Base-by-base conservation (phyloP, 2,329 filamentous ascomycete genomes). In the Ceratocystis huliohia region DNA sequence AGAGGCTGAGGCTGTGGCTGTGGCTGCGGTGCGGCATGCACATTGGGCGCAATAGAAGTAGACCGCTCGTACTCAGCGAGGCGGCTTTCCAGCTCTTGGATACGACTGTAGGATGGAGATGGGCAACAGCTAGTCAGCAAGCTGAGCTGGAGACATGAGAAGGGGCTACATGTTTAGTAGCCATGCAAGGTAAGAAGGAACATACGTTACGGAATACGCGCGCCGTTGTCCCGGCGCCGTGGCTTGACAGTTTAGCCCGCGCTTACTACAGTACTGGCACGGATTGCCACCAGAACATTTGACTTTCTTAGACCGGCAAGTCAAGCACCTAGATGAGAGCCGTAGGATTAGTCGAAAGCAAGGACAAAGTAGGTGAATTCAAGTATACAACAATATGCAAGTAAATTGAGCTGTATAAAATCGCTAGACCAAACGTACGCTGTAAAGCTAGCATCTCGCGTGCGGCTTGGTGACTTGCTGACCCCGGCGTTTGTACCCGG, bases 371-470 rank as follows among this genome's bases (percentile, higher is more conserved):
- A 56, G 25, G 2, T 33, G 10, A 41, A 65, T 37, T 20, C 22
- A 61, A 53, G 20, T 33, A 28, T 44, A 15, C 17, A 17, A 41
- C 6, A 63, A 56, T 15, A 28, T 41, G 46, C 17, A 30, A n/a
- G 33, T 17, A 65, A 48, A 7, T 13, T 1, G 10, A 41, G 37
- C 10, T 41, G 10, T 15, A 46, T 41, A 25, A 67, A 44, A 80
- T 30, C 75, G 77, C 44, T 74, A 72, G 4, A 71, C 68, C 20
- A 84, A 72, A 69, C 80, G 75, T 44, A 78, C 76, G 45, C 75
- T 76, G 71, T 80, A 80, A 81, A 81, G 69, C 76, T 77, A 69
- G 79, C 75, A 70, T 79, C 78, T 67, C 78, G 80, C 68, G 75
- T 74, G 20, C 81, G 74, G n/a, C 75, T 75, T 5, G 71, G 71